These are phyloP conservation scores for Hypoxylon sp. DNA, from an alignment of 2,329 filamentous ascomycete species.

Conservation along the genomic window DNA sequence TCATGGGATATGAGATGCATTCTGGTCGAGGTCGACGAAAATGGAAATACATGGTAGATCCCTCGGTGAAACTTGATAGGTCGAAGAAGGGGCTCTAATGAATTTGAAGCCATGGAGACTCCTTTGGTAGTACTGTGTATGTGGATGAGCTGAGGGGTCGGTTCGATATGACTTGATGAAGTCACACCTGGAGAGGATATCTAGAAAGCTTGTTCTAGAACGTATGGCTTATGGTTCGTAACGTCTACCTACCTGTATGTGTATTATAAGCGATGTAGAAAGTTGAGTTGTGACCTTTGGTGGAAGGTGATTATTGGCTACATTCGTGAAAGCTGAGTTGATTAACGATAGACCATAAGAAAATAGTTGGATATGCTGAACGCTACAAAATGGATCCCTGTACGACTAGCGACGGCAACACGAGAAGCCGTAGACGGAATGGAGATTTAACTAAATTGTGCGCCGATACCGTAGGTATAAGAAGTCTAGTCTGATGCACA, in stretches of 20 bases:
- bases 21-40: conserved; percentile 37
- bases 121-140: conserved; percentile 9
- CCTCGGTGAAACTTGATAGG: conserved; percentile 40
- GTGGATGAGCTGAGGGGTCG: conserved; percentile 10
- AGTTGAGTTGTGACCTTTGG: conserved; percentile 3
- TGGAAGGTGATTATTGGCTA: conserved; percentile 9
- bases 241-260: neutral
- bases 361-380: conserved; percentile 20
- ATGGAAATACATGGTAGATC: conserved; percentile 42
- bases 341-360: conserved; percentile 4
- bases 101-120: conserved; percentile 11
- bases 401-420: conserved; percentile 18
- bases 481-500: conserved; percentile 18
- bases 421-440: conserved; percentile 19
- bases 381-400: conserved; percentile 14
- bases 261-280: conserved; percentile 7
- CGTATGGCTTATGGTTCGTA: neutral
- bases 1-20: conserved; percentile 42
- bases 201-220: conserved; percentile 16
- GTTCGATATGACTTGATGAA: conserved; percentile 14
- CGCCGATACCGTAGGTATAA: conserved; percentile 25
- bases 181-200: neutral
- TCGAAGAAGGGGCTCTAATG: conserved; percentile 25
- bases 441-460: conserved; percentile 14
- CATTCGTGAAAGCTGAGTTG: neutral